These are phyloP conservation scores for Phyllosticta paracitricarpa DNA, from an alignment of 2,329 filamentous ascomycete genomes.

Conservation along the genomic window DNA sequence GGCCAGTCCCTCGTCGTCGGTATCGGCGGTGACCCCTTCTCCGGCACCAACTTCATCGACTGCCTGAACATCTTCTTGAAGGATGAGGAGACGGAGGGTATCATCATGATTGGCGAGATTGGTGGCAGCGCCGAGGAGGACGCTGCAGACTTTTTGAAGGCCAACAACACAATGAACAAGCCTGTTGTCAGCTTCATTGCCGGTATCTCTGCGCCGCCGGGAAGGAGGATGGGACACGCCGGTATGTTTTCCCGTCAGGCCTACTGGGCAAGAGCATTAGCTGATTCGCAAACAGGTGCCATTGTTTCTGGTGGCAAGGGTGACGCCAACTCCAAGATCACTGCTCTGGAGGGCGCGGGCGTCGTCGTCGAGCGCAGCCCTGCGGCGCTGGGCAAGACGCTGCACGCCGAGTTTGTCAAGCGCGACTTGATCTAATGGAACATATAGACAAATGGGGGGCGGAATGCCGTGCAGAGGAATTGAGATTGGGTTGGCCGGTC, in stretches of 20 bases:
- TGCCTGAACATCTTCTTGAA: constrained; percentile 94
- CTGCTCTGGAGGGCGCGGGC: constrained; percentile 82
- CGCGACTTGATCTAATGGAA: constrained; percentile 71
- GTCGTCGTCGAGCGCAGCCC: constrained; percentile 95
- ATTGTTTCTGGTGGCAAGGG: constrained; percentile 98
- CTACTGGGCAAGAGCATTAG: not conserved
- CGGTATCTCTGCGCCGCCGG: constrained; percentile 92
- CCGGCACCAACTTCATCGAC: constrained; percentile 99
- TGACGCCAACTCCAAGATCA: constrained; percentile 96
- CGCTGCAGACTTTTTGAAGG: constrained; percentile 88
- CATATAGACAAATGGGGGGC: not conserved
- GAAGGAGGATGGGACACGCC: constrained; percentile 96
- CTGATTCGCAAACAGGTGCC: constrained; percentile 41
- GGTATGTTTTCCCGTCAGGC: constrained; percentile 39
- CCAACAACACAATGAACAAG: constrained; percentile 87
- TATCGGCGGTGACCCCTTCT: constrained; percentile 97
- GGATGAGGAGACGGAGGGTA: constrained; percentile 93
- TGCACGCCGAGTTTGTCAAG: constrained; percentile 93
- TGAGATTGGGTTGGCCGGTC: not conserved
- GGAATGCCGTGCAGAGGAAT: not conserved
- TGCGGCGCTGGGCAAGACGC: constrained; percentile 80
- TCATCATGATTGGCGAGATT: constrained; percentile 99
- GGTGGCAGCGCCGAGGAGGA: constrained; percentile 97
- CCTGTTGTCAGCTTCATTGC: constrained; percentile 97
- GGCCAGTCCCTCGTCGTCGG: constrained; percentile 97